Conservation (phyloP, 108 stramenopile species). For the Nannochloropsis salina region DNA sequence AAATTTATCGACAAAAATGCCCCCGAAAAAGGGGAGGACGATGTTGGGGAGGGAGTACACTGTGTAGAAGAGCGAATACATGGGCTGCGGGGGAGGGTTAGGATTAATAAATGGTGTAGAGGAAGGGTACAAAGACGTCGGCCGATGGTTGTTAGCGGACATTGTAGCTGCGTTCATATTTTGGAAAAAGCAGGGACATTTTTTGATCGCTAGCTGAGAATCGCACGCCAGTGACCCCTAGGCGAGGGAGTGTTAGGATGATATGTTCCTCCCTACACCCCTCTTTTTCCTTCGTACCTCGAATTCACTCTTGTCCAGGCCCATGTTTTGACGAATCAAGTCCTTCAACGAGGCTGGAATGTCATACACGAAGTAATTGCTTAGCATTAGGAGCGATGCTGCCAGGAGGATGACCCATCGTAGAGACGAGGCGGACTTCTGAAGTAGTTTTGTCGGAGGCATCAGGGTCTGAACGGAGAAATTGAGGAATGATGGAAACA, state of each 20-base stretch:
- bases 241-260: background rate
- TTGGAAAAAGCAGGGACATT: no score
- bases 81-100: conserved; percentile 39
- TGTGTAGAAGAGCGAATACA: conserved; percentile 61
- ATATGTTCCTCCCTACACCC: background rate
- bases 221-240: no score
- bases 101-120: background rate
- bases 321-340: conserved; percentile 31
- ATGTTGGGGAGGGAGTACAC: conserved; percentile 62
- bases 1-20: conserved; percentile 54
- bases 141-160: no score
- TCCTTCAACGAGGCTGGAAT: conserved; percentile 39
- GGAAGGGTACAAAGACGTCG: background rate
- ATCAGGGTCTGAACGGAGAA: background rate
- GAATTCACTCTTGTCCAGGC: conserved; percentile 22
- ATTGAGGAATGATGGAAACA: no score
- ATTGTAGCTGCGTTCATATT: no score
- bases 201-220: no score
- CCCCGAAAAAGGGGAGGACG: conserved; percentile 61
- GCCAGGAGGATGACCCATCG: conserved; percentile 31
- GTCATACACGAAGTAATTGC: conserved; percentile 32
- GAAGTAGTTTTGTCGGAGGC: background rate
- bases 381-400: conserved; percentile 31
- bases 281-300: background rate
- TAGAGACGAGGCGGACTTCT: conserved; percentile 27